These are phyloP conservation scores for Chrysanthemum seticuspe DNA, from an alignment of 129 eudicot species.

Conservation along the genomic window DNA sequence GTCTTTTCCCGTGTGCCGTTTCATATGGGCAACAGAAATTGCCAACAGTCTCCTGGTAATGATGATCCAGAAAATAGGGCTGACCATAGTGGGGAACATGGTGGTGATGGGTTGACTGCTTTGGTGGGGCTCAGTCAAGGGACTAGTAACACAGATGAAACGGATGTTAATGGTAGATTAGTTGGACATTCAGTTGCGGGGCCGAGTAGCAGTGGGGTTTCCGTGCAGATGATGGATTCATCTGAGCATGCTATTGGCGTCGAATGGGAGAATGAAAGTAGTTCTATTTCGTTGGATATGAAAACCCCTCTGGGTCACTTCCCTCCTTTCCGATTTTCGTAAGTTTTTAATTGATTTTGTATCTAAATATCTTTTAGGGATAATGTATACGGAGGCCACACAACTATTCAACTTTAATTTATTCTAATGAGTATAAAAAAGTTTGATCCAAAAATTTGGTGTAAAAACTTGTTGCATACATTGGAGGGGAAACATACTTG, in stretches of 20 bases:
- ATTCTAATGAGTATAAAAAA: too few relatives aligned
- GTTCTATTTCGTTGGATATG: conserved; percentile 80
- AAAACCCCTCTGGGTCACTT: conserved; percentile 94
- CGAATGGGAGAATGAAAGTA: conserved; percentile 81
- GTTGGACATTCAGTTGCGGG: conserved; percentile 55
- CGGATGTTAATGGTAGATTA: conserved; percentile 49
- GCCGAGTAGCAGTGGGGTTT: conserved; percentile 49
- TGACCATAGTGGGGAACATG: conserved; percentile 69
- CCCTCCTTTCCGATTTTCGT: conserved; percentile 98
- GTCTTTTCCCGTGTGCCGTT: conserved; percentile 93
- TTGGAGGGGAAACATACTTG: too few relatives aligned
- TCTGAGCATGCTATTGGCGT: conserved; percentile 53
- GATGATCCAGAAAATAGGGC: conserved; percentile 80
- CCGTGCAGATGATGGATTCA: conserved; percentile 73
- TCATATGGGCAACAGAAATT: conserved; percentile 76
- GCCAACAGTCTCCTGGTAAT: conserved; percentile 83
- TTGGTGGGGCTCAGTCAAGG: conserved; percentile 97
- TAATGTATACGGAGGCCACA: too few relatives aligned
- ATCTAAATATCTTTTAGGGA: neutral
- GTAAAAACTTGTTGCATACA: too few relatives aligned
- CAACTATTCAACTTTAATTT: too few relatives aligned
- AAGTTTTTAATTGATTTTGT: conserved; percentile 37
- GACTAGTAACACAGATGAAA: conserved; percentile 45
- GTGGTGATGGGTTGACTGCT: conserved; percentile 93
- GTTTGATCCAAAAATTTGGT: too few relatives aligned